A percentile compares a stretch with the other conserved stretches of the same genome.
Conservation (phyloP, 306 rosid genomes). For the Trifolium repens region DNA sequence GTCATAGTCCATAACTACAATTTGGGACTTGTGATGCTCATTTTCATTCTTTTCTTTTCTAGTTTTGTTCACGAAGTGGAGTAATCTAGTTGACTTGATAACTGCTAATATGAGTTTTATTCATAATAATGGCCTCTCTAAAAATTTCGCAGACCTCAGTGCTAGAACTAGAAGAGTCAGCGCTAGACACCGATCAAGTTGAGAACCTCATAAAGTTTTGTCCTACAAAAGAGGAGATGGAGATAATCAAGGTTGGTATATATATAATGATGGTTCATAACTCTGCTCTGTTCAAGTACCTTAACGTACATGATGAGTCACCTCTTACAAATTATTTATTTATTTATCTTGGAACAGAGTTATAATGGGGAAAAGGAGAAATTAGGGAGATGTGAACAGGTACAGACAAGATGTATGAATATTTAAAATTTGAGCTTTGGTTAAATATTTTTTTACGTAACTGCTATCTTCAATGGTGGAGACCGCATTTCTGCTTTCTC, state of each 20-base stretch:
- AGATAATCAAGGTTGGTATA: constrained; percentile 75
- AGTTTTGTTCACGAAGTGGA: constrained; percentile 29
- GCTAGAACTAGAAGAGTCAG: constrained; percentile 79
- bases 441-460: neutral
- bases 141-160: constrained; percentile 67
- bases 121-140: constrained; percentile 38
- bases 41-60: constrained; percentile 32
- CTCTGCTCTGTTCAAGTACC: constrained; percentile 38
- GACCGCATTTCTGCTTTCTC: constrained; percentile 37
- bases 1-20: neutral
- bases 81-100: constrained; percentile 28
- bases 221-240: constrained; percentile 94
- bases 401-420: constrained; percentile 39
- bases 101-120: constrained; percentile 27
- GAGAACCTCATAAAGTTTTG: constrained; percentile 93
- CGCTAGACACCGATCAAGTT: constrained; percentile 77
- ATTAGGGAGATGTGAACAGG: constrained; percentile 98
- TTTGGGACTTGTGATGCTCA: constrained; percentile 9
- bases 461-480: constrained; percentile 39
- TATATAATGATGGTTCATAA: constrained; percentile 34
- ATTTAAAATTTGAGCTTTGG: constrained; percentile 29
- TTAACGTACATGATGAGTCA: constrained; percentile 2
- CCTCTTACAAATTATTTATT: constrained; percentile 36
- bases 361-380: constrained; percentile 84
- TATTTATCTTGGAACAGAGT: constrained; percentile 49